Evolutionary conservation across 768 basidiomycete species (phyloP).

Genomic region (Daedaleopsis sinensis): DNA sequence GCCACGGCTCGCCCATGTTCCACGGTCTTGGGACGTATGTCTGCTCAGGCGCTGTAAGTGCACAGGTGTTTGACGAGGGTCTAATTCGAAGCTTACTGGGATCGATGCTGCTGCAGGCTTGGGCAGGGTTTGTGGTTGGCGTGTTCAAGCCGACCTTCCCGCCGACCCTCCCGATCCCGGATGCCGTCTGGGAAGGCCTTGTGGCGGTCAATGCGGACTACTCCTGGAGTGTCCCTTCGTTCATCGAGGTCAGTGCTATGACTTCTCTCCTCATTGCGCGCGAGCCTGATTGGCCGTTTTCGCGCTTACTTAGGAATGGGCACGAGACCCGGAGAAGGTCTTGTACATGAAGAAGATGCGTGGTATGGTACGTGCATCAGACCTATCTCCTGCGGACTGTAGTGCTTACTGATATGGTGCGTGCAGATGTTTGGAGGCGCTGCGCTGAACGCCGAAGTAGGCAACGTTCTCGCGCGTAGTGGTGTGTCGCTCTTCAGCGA

Average conservation of each 20-base stretch:
- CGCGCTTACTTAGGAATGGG: conserved; percentile 15
- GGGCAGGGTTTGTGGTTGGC: conserved; percentile 22
- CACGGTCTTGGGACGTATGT: conserved; percentile 15
- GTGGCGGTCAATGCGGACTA: conserved; percentile 8
- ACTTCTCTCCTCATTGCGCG: background rate
- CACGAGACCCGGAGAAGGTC: conserved; percentile 23
- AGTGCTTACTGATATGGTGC: background rate
- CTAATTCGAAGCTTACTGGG: background rate
- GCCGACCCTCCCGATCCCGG: conserved; percentile 26
- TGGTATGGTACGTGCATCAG: conserved; percentile 1
- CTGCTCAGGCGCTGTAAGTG: conserved; percentile 3
- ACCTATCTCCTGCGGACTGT: background rate
- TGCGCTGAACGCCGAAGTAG: conserved; percentile 11
- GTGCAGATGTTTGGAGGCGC: conserved; percentile 18
- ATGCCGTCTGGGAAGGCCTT: conserved; percentile 14
- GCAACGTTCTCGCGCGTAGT: conserved; percentile 8
- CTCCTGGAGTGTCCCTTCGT: conserved; percentile 20
- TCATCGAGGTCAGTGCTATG: conserved; percentile 16
- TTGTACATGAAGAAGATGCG: conserved; percentile 14
- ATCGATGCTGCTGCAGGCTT: background rate
- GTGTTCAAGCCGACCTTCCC: conserved; percentile 29
- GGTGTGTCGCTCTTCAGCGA: conserved; percentile 9
- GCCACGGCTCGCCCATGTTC: conserved; percentile 22
- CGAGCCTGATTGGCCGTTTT: background rate
- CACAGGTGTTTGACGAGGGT: background rate